phyloP scores from a whole-genome alignment of 345 rosid species.

The Populus pruinosa region DNA sequence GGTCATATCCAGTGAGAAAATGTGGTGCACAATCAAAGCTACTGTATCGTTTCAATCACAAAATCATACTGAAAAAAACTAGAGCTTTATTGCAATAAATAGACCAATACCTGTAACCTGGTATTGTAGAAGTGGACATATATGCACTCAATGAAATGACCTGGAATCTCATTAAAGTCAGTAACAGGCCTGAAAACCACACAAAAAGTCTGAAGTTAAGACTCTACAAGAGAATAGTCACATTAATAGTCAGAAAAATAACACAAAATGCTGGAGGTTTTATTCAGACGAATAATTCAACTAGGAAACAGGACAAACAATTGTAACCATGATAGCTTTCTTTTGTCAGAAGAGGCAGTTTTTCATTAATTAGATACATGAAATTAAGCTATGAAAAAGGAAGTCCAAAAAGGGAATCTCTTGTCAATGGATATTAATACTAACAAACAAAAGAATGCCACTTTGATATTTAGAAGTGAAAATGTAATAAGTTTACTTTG shows the following conservation, averaged over 20 bases:
- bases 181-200: slow-evolving; percentile 67
- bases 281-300: neutral
- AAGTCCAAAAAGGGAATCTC: neutral
- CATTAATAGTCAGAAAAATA: neutral
- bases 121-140: slow-evolving; percentile 79
- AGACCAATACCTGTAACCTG: slow-evolving; percentile 61
- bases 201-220: slow-evolving; percentile 13
- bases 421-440: neutral
- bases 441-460: neutral
- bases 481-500: neutral
- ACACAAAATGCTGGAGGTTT: neutral
- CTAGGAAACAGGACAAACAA: neutral
- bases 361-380: neutral
- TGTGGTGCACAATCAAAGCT: neutral
- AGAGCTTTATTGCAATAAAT: slow-evolving; percentile 13
- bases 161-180: slow-evolving; percentile 79
- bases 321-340: neutral
- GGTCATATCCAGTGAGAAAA: slow-evolving; percentile 5
- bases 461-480: neutral
- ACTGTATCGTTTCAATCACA: neutral
- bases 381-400: neutral
- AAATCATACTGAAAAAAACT: neutral
- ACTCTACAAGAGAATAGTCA: neutral
- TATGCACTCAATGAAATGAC: slow-evolving; percentile 84
- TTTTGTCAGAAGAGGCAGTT: neutral